Conservation (phyloP, 257 asterid genomes). For the Ballota nigra region DNA sequence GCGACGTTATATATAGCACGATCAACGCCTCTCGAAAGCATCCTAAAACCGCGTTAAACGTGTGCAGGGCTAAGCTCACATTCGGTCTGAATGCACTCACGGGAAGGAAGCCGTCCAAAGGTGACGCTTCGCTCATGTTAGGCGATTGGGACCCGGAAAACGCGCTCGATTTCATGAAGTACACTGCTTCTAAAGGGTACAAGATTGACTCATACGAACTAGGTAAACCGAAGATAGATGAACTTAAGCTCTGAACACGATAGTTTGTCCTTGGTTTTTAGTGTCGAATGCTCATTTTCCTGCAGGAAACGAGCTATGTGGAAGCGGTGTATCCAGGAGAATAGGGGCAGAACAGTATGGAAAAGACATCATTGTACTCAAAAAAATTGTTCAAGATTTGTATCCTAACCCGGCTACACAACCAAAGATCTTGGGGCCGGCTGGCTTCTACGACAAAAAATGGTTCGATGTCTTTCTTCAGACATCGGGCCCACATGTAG, state of each 20-base stretch:
- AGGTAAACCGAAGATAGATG: conserved; percentile 30
- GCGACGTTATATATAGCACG: background rate
- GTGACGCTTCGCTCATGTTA: conserved; percentile 35
- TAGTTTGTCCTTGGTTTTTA: background rate
- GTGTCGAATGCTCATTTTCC: background rate
- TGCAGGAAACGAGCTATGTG: conserved; percentile 75
- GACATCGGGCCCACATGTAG: conserved; percentile 50
- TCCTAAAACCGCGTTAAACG: background rate
- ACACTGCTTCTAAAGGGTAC: conserved; percentile 63
- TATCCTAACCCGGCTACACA: conserved; percentile 37
- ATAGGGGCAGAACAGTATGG: conserved; percentile 67
- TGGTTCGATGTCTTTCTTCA: conserved; percentile 60
- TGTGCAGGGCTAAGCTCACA: conserved; percentile 55
- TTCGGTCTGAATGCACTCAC: conserved; percentile 73
- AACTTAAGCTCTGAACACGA: background rate
- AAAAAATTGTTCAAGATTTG: conserved; percentile 40
- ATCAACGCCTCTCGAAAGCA: background rate
- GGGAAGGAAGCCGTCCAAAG: conserved; percentile 42
- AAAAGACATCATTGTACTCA: conserved; percentile 48
- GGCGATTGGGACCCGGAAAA: conserved; percentile 67
- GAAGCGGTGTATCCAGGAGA: conserved; percentile 57
- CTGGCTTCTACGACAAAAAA: conserved; percentile 60
- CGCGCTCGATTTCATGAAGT: conserved; percentile 58
- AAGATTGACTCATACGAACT: conserved; percentile 79
- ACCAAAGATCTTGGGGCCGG: conserved; percentile 77